Conservation (phyloP, 257 asterid species). For the Solanum gracilifrons region DNA sequence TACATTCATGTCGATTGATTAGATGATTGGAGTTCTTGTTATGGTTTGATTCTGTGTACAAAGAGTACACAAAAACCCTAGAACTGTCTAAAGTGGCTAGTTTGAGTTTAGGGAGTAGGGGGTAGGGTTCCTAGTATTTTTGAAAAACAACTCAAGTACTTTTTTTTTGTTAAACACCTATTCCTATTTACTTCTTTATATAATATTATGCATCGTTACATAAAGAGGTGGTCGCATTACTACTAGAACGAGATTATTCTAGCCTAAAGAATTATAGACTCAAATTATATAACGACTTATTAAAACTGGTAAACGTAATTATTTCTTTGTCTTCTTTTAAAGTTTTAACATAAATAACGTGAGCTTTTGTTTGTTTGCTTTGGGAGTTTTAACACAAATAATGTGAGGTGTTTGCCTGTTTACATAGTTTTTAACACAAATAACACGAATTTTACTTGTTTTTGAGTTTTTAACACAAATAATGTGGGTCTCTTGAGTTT, state of each 20-base stretch:
- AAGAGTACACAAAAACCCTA: background rate
- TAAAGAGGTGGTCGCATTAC: background rate
- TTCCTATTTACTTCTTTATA: background rate
- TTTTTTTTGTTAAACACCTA: background rate
- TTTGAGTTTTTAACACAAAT: background rate
- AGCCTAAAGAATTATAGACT: background rate
- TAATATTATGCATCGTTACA: no score
- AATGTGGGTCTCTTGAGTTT: background rate
- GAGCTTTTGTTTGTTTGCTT: background rate
- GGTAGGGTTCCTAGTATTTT: background rate
- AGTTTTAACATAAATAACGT: background rate
- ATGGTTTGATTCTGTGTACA: background rate
- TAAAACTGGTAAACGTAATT: no score
- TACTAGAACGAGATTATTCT: background rate
- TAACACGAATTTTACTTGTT: no score
- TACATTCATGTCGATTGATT: background rate
- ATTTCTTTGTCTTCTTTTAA: no score
- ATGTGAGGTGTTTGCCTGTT: background rate
- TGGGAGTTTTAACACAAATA: background rate
- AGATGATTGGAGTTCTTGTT: background rate
- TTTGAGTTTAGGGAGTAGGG: background rate
- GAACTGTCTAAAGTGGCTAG: background rate
- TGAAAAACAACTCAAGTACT: background rate
- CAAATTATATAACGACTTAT: background rate
- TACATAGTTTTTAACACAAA: background rate